Evolutionary conservation across 176 grass and related monocot genomes (phyloP), one percentile per base, ranked within the genome.

Genomic region (Pontederia crassipes): DNA sequence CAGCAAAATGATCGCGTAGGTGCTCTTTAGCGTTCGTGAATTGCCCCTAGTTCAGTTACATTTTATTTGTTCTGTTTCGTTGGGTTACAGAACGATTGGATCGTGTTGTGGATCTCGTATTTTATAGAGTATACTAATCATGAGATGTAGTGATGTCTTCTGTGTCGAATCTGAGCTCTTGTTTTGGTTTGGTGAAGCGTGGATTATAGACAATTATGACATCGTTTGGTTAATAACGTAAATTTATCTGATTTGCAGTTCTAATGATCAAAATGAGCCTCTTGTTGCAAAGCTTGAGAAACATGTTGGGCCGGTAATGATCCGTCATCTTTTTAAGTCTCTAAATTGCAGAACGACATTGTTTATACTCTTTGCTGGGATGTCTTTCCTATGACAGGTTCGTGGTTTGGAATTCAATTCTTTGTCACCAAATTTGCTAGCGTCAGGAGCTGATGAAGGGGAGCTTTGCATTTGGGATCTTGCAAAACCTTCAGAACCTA

Each of bases 381-480:
- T 61, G 29, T 29, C 49, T 66, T 65, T 71, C 29, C 40, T 20
- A 66, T 56, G 11, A n/a, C 64, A 98, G 94, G 94, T 98, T 63
- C 66, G 79, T 55, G 94, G 94, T 18, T 56, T 98, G 82, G 94
- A 98, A 73, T 98, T 98, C 14, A 89, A 79, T 27, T 71, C 81
- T 45, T 73, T 93, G 55, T 69, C 81, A 9, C 77, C 94, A 20
- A 89, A 92, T 71, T 46, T 77, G 46, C 94, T 98, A 35, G 88
- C 88, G 45, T 98, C 94, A 12, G 94, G 94, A 27, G 94, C 79
- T 46, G 88, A 98, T 46, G 79, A 98, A 75, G 94, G 94, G 59
- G 79, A 89, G 65, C 79, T 83, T 50, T 92, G 85, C 76, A 81
- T 98, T 65, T 98, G 94, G 94, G 94, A 98, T 89, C 77, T 98